A percentile compares a stretch with the other conserved stretches of the same genome.
phyloP scores from a whole-genome alignment of 2,329 filamentous ascomycete genomes.

The Talaromyces piceae region DNA sequence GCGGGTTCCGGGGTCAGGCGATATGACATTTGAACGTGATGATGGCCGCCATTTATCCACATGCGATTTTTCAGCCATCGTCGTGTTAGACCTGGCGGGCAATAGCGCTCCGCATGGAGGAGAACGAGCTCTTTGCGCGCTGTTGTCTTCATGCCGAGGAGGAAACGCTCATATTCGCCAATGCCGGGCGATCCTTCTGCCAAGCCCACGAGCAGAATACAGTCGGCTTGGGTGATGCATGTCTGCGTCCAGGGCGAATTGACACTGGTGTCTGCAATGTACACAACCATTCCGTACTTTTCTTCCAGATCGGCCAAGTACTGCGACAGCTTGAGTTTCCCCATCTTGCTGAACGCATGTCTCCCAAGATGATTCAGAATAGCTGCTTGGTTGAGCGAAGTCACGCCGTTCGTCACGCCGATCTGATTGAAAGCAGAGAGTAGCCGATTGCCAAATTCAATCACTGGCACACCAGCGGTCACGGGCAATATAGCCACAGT shows the following conservation, averaged over 20 bases:
- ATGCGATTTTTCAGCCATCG: constrained; percentile 87
- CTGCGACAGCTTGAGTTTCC: constrained; percentile 88
- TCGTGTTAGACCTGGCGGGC: constrained; percentile 72
- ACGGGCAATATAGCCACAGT: constrained; percentile 91
- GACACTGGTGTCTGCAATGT: constrained; percentile 92
- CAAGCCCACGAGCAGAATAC: constrained; percentile 83
- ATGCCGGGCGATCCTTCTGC: constrained; percentile 85
- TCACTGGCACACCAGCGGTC: constrained; percentile 81
- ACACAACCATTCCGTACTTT: constrained; percentile 91
- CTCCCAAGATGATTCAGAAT: constrained; percentile 92
- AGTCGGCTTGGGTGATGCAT: constrained; percentile 94
- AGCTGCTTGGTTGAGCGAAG: constrained; percentile 83
- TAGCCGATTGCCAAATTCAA: constrained; percentile 86
- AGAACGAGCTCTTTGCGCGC: constrained; percentile 88
- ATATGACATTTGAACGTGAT: constrained; percentile 94
- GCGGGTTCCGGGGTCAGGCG: constrained; percentile 67
- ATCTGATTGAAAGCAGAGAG: constrained; percentile 85
- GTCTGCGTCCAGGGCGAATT: constrained; percentile 98
- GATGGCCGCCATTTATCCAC: constrained; percentile 97
- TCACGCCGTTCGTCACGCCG: constrained; percentile 80
- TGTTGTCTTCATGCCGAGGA: constrained; percentile 95
- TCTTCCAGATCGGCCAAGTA: constrained; percentile 96
- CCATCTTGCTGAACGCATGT: constrained; percentile 95
- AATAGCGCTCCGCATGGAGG: constrained; percentile 82
- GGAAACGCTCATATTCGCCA: constrained; percentile 92